Conservation (phyloP, 257 asterid genomes). For the Jacaranda copaia region DNA sequence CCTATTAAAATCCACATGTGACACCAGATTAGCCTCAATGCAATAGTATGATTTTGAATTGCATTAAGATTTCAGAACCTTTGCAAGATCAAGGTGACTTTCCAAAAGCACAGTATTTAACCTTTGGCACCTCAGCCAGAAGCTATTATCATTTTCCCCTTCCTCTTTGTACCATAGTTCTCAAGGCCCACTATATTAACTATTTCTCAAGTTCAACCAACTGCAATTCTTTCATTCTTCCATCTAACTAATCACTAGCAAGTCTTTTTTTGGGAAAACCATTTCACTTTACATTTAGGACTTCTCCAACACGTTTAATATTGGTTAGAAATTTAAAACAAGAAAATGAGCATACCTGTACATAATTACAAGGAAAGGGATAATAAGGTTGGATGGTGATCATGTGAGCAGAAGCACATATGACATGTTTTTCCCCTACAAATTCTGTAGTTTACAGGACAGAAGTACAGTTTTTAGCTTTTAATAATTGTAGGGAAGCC, state of each 20-base stretch:
- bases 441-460: background rate
- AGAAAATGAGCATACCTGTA: background rate
- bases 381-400: background rate
- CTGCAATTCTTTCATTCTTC: background rate
- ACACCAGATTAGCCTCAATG: background rate
- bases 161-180: background rate
- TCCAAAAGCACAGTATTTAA: background rate
- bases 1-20: background rate
- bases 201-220: background rate
- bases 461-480: conserved; percentile 5
- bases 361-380: background rate
- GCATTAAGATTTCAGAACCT: conserved; percentile 3
- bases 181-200: background rate
- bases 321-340: background rate
- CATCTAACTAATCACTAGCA: background rate
- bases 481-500: background rate
- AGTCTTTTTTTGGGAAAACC: background rate
- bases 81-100: background rate
- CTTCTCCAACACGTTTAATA: background rate
- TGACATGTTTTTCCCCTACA: background rate
- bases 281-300: background rate
- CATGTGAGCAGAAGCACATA: conserved; percentile 16
- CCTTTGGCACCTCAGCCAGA: background rate
- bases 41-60: conserved; percentile 11
- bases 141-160: background rate